These are phyloP conservation scores for Colletotrichum sp. DNA, from an alignment of 2,329 filamentous ascomycete genomes.

Conservation along the genomic window DNA sequence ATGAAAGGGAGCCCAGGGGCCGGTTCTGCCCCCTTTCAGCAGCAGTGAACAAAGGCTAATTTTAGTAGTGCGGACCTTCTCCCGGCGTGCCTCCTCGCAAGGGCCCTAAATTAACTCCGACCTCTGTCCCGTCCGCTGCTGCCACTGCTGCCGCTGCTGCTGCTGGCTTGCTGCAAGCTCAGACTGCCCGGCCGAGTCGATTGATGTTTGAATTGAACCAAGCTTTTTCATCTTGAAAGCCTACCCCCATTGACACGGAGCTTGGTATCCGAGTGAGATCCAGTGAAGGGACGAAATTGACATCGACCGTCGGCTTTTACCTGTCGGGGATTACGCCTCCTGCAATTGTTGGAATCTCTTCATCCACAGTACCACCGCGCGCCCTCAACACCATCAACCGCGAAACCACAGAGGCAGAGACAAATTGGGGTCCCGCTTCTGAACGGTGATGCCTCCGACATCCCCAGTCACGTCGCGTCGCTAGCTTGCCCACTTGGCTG, in stretches of 20 bases:
- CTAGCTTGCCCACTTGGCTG: neutral
- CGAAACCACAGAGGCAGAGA: neutral
- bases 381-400: neutral
- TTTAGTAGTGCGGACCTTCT: neutral
- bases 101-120: neutral
- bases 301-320: neutral
- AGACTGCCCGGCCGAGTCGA: neutral
- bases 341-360: neutral
- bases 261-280: neutral
- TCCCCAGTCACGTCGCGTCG: neutral
- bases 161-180: neutral
- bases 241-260: neutral
- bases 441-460: neutral
- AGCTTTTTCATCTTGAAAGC: conserved; percentile 4
- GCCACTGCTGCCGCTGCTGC: neutral
- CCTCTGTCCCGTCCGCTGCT: neutral
- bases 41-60: conserved; percentile 4
- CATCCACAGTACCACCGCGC: neutral
- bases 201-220: conserved; percentile 3
- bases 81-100: neutral
- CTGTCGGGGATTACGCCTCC: neutral
- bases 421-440: neutral
- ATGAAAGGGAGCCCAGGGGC: neutral
- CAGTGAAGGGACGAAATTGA: neutral
- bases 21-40: neutral